Evolutionary conservation across 2,329 filamentous ascomycete species (phyloP).

Genomic region (Thermochaetoides dissita): DNA sequence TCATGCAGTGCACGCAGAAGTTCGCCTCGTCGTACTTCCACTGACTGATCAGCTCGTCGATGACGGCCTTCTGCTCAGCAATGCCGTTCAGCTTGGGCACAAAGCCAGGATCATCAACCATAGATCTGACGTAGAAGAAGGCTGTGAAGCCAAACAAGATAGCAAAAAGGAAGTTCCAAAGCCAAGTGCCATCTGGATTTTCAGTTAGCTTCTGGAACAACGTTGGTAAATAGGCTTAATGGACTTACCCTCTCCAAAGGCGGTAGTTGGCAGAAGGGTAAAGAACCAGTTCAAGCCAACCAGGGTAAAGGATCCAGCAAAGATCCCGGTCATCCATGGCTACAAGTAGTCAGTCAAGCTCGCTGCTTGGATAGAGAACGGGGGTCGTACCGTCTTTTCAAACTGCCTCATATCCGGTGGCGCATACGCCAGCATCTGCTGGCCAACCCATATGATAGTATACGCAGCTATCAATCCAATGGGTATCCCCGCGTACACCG

Average conservation of each 20-base stretch:
- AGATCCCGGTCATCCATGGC: conserved; percentile 90
- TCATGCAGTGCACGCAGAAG: conserved; percentile 92
- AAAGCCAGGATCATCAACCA: conserved; percentile 81
- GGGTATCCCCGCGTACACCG: conserved; percentile 64
- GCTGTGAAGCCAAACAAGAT: conserved; percentile 49
- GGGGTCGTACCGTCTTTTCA: conserved; percentile 63
- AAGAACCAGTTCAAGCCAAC: conserved; percentile 64
- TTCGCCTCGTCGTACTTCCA: conserved; percentile 91
- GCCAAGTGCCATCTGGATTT: conserved; percentile 38
- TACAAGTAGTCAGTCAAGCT: conserved; percentile 23
- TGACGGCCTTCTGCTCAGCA: conserved; percentile 75
- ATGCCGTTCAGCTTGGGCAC: conserved; percentile 83
- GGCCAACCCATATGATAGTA: conserved; percentile 61
- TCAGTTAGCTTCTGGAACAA: neutral
- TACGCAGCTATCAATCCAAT: conserved; percentile 52
- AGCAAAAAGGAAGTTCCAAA: conserved; percentile 66
- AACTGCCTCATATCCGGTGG: conserved; percentile 79
- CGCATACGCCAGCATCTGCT: conserved; percentile 66
- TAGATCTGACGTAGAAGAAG: conserved; percentile 79
- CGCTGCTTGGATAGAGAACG: too few species aligned
- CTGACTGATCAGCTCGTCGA: conserved; percentile 68
- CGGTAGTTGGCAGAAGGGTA: conserved; percentile 45
- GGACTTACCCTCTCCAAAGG: conserved; percentile 37
- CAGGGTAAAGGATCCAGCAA: conserved; percentile 74
- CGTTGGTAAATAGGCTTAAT: neutral